Base-by-base conservation (phyloP, 306 rosid genomes). In the Cucumis melo region DNA sequence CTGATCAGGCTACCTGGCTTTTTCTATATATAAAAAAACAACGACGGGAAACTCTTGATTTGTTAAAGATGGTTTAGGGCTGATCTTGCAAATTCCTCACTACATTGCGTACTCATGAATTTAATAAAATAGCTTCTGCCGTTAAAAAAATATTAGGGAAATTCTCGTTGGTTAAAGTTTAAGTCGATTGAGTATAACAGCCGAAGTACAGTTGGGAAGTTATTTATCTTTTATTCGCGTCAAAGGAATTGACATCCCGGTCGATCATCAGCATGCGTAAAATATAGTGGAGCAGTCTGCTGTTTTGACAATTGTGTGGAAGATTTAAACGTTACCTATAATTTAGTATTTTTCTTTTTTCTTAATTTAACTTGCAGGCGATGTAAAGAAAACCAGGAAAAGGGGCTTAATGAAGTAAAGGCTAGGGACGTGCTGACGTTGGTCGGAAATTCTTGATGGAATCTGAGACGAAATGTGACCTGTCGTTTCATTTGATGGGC, bases 391-490 rank as follows among this genome's bases (percentile, higher is more conserved):
- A 83, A 78, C 78, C 87, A 53, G 94, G 92, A 91, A 87, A 93
- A 82, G 78, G 90, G 89, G 88, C 96, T 90, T 63, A 89, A 82
- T 65, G 92, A 91, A 55, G 96, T 90, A 76, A 91, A 88, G 81
- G 85, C 84, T 78, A 90, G 84, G 9, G 48, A 42, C 48, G 48
- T 70, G 94, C 91, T 41, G 96, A 91, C 61, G 97, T 89, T 11
- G 96, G 94, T 41, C 94, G 90, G 87, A 90, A 90, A 76, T 93
- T 91, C 78, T 88, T 81, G 46, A 80, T 78, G 86, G 98, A 91
- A 76, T 90, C 93, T 60, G 98, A 96, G 86, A 89, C 90, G 9
- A 92, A 91, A 78, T 91, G 93, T 93, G 89, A 90, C 92, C 89
- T 79, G 89, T 91, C 92, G 88, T 79, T 48, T 6, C 46, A 17